A percentile compares a stretch with the other conserved stretches of the same genome.
Evolutionary conservation across 2,329 filamentous ascomycete species (phyloP).

Genomic region (Curvularia hawaiiensis): DNA sequence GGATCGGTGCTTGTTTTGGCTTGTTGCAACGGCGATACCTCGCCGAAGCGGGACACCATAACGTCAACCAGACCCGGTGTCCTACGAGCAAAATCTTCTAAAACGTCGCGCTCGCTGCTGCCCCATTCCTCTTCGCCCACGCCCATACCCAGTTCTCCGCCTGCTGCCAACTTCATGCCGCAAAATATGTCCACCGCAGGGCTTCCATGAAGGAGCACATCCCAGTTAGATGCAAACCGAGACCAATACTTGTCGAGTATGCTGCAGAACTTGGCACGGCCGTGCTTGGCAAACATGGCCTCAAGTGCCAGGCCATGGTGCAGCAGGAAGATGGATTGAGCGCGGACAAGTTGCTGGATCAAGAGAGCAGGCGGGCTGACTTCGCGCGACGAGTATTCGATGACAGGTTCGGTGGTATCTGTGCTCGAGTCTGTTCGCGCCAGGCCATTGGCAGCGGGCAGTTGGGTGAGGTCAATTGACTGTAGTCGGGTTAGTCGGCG

Average conservation of each 20-base stretch:
- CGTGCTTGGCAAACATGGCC: conserved; percentile 68
- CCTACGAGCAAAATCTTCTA: conserved; percentile 82
- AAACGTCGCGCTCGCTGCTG: conserved; percentile 88
- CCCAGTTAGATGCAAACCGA: conserved; percentile 71
- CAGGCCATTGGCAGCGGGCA: conserved; percentile 58
- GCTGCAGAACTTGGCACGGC: conserved; percentile 71
- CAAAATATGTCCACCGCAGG: conserved; percentile 79
- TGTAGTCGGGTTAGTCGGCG: conserved; percentile 41
- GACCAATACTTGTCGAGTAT: conserved; percentile 84
- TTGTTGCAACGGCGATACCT: conserved; percentile 48
- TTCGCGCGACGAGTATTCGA: conserved; percentile 89
- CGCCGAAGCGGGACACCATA: conserved; percentile 84
- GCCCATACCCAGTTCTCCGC: conserved; percentile 89
- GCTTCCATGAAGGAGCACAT: conserved; percentile 87
- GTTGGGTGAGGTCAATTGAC: conserved; percentile 81
- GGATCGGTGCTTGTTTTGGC: conserved; percentile 34
- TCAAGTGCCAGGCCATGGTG: conserved; percentile 81
- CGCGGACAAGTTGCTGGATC: conserved; percentile 78
- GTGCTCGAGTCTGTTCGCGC: conserved; percentile 27
- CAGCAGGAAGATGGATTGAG: conserved; percentile 82
- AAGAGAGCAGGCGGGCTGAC: conserved; percentile 82
- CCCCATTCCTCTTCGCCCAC: conserved; percentile 96
- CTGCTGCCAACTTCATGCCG: conserved; percentile 85
- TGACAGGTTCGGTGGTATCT: conserved; percentile 45
- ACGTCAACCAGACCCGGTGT: conserved; percentile 87